Base-by-base conservation (phyloP, 2,329 filamentous ascomycete species). In the Arthrinium phaeospermum region DNA sequence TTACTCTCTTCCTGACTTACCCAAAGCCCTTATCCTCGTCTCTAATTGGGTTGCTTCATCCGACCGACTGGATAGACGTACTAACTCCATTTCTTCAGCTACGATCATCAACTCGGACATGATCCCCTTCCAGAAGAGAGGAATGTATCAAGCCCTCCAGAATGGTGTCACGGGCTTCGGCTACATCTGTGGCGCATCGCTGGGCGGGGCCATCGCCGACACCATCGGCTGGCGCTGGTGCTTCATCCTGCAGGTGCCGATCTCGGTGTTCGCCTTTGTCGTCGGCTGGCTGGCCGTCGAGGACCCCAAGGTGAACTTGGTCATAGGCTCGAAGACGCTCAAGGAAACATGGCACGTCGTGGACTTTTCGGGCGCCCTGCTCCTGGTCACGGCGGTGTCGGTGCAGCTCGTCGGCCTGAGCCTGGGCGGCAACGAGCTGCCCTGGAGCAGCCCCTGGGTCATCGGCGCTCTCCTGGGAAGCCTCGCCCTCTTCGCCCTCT, bases 181-280 rank as follows among this genome's bases (percentile, higher is more conserved):
- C 0, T 87, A 89, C 2, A 89, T 91, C 46, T 85, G 87, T 27
- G 91, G 91, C 1, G 91, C 91, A 12, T 89, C 89, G 0, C 67
- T 68, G 67, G 91, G 91, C 3, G 91, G 91, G 1, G 86, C 88
- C 46, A 86, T 93, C 14, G 90, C 90, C 34, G 90, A 93, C 75
- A 83, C 82, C 1, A 84, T 93, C 30, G 91, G 91, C 13, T 93
- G 91, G 91, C 85, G 92, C 30, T 92, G 89, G 87, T 91, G 89
- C 71, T 93, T 92, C 73, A 77, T 91, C 4, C 81, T 91, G 1
- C 91, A 92, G 76, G 87, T 91, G 0, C 91, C 91, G 0, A 78
- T 92, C 0, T 91, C 89, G 0, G 73, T 86, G 1, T 75, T 87
- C n/a, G 90, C 89, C 0, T 82, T 91, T 0, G 51, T 86, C 0